Percentiles rank a stretch among this genome's conserved stretches.
Evolutionary conservation across 352 stramenopile species (phyloP).

Genomic region (Phytopythium chamaehyphon): DNA sequence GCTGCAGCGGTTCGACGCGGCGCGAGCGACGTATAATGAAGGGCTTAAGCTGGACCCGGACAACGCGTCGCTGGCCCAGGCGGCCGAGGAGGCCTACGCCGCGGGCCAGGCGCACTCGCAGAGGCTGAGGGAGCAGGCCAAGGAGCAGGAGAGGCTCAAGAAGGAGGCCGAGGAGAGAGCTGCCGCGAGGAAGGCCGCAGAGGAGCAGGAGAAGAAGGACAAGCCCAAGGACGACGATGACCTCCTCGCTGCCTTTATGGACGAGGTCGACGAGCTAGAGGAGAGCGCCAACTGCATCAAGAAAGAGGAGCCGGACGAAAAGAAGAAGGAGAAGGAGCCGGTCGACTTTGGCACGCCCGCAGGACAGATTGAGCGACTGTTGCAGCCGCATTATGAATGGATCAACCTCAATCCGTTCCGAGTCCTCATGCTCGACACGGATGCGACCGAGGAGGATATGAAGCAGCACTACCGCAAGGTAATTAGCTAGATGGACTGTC

Average conservation of each 20-base stretch:
- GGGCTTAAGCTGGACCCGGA: constrained; percentile 65
- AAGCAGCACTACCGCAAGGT: constrained; percentile 90
- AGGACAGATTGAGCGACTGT: constrained; percentile 52
- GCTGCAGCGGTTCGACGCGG: constrained; percentile 67
- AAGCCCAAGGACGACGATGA: constrained; percentile 47
- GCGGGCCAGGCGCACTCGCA: constrained; percentile 67
- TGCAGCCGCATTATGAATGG: constrained; percentile 79
- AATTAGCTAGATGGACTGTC: neutral
- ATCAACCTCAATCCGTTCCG: constrained; percentile 89
- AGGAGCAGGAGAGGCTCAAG: constrained; percentile 33
- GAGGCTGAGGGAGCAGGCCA: constrained; percentile 45
- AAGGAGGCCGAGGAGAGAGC: constrained; percentile 30
- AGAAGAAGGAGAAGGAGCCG: constrained; percentile 38
- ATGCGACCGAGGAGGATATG: constrained; percentile 87
- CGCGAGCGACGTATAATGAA: constrained; percentile 63
- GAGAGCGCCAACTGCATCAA: constrained; percentile 74
- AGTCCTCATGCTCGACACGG: constrained; percentile 84
- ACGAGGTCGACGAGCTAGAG: constrained; percentile 79
- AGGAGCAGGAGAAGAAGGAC: constrained; percentile 16
- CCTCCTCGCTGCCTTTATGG: constrained; percentile 78
- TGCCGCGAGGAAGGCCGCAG: constrained; percentile 11
- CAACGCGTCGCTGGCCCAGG: constrained; percentile 60
- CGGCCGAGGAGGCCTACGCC: constrained; percentile 65
- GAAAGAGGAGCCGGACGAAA: constrained; percentile 28
- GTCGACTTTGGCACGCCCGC: constrained; percentile 74